Conservation (phyloP, 495 filamentous ascomycete species). For the Lophium mytilinum region DNA sequence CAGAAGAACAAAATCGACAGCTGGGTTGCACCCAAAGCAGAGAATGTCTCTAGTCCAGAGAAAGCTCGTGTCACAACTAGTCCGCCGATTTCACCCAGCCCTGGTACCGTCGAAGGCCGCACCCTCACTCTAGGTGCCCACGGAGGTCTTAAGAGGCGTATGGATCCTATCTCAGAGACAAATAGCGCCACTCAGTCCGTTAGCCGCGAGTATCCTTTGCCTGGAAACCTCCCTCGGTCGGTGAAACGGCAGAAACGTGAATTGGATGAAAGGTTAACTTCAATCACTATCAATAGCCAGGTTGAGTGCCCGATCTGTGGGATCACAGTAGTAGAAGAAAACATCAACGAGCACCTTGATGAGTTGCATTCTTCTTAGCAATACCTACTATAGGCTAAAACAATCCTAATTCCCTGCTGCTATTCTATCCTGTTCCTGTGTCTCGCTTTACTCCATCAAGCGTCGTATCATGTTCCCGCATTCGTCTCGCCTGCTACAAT, state of each 20-base stretch:
- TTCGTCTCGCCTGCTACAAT: no score
- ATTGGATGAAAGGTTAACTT: background rate
- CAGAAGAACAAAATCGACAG: constrained; percentile 34
- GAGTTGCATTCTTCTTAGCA: constrained; percentile 20
- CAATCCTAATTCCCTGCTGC: no score
- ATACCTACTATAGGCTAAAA: no score
- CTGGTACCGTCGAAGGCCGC: background rate
- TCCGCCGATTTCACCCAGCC: background rate
- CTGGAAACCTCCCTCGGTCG: background rate
- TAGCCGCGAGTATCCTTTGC: no score
- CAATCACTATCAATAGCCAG: no score
- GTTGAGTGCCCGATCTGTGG: constrained; percentile 23
- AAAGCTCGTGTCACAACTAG: background rate
- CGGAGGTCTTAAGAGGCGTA: background rate
- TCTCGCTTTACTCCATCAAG: no score
- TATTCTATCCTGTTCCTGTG: no score
- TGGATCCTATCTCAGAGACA: background rate
- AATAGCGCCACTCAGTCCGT: no score
- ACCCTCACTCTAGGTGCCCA: background rate
- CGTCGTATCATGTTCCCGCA: no score
- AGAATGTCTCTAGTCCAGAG: constrained; percentile 6
- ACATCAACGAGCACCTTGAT: constrained; percentile 31
- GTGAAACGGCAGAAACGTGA: background rate
- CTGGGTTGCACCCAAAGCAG: constrained; percentile 20
- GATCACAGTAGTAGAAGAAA: constrained; percentile 8